Conservation (phyloP, 2,329 filamentous ascomycete genomes). For the Microcyclospora tardicrescens region DNA sequence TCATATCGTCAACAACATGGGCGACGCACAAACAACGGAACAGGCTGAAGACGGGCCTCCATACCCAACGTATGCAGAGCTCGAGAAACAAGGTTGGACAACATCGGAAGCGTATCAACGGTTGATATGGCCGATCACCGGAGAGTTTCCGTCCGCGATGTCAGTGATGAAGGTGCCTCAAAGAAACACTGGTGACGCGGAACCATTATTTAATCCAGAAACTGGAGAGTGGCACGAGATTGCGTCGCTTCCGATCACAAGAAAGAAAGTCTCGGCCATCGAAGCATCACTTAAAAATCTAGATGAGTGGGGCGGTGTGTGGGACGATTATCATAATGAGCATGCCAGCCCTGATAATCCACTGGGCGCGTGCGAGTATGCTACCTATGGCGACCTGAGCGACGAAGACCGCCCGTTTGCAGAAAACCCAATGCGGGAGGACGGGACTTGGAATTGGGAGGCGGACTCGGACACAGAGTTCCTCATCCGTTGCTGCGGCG, state of each 20-base stretch:
- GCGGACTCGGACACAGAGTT: conserved; percentile 3
- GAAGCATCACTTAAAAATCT: conserved; percentile 2
- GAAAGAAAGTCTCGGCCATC: conserved; percentile 2
- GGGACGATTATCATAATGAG: conserved; percentile 2
- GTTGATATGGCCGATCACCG: conserved; percentile 3
- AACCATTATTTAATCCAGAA: conserved; percentile 4
- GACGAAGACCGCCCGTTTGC: conserved; percentile 2
- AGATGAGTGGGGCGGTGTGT: conserved; percentile 1
- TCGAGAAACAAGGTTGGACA: neutral
- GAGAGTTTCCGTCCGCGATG: conserved; percentile 4
- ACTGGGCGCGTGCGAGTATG: conserved; percentile 2
- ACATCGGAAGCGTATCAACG: conserved; percentile 3
- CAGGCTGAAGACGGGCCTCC: conserved; percentile 4
- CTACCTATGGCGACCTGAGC: conserved; percentile 3
- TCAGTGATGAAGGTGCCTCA: conserved; percentile 3
- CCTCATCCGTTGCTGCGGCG: conserved; percentile 3
- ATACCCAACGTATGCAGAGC: conserved; percentile 2
- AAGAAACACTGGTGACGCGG: conserved; percentile 1
- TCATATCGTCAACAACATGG: conserved; percentile 1
- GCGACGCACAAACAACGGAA: conserved; percentile 1
- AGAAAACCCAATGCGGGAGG: conserved; percentile 1
- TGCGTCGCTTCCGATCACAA: conserved; percentile 3
- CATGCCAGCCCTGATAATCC: conserved; percentile 3
- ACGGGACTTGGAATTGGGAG: conserved; percentile 3
- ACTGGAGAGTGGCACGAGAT: conserved; percentile 4